These are phyloP conservation scores for Colletotrichum spaethianum DNA, from an alignment of 2,329 filamentous ascomycete species.

Conservation along the genomic window DNA sequence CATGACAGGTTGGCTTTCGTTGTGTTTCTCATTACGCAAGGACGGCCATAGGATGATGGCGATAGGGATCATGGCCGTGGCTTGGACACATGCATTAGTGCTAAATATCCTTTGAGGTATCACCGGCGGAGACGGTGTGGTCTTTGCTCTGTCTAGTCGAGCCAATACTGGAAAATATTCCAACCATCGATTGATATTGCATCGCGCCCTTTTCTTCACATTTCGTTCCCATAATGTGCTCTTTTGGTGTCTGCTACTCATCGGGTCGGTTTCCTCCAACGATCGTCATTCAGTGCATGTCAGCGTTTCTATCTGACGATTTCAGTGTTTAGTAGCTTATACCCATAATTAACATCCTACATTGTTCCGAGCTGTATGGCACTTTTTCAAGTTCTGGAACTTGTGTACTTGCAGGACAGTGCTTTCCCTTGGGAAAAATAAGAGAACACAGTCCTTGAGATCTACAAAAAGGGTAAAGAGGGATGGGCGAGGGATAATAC, in stretches of 20 bases:
- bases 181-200: background rate
- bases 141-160: conserved; percentile 18
- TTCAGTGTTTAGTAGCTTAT: background rate
- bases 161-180: conserved; percentile 21
- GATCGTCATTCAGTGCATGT: background rate
- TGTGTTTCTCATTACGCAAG: conserved; percentile 18
- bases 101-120: conserved; percentile 21
- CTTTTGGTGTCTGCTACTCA: background rate
- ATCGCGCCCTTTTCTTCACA: background rate
- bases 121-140: conserved; percentile 12
- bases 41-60: conserved; percentile 11
- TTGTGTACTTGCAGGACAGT: background rate
- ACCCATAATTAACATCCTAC: background rate
- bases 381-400: background rate
- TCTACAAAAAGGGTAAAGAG: background rate
- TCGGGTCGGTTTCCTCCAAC: background rate
- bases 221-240: background rate
- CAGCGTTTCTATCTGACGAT: background rate
- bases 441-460: background rate
- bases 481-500: background rate
- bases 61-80: background rate
- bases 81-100: conserved; percentile 13
- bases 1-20: conserved; percentile 40
- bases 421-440: background rate
- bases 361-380: background rate